Base-by-base conservation (phyloP, 306 rosid genomes). In the Luffa acutangula region DNA sequence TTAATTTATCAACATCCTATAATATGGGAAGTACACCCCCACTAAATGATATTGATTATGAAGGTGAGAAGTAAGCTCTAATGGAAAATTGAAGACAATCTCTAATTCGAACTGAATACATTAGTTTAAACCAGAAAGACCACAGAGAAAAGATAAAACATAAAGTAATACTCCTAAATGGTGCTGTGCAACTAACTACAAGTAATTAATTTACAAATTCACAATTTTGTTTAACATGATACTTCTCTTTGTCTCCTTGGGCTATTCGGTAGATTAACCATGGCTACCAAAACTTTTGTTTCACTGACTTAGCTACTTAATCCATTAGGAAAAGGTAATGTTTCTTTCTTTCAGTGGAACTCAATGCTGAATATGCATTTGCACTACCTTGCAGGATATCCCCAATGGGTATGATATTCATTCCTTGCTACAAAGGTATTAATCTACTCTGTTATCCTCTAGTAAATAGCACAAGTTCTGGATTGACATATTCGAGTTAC, bases 341-440 rank as follows among this genome's bases (percentile, higher is more conserved):
- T 65, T 7, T 65, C 48, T 69, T 42, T 70, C 56, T 48, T 52
- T 81, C 77, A 69, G 33, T 69, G 73, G 45, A 59, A 46, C 53
- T 58, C 37, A 36, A 33, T 72, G 43, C 84, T 81, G 81, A 80
- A 75, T 5, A 10, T 79, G 25, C 77, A 75, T 25, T 84, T 78
- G 60, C 65, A 46, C 58, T 51, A 64, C 75, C 46, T 83, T 88
- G 89, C 91, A 95, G 99, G 84, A 80, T 91, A 75, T 93, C 97
- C 70, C 92, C 94, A 11, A 95, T 90, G 99, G 97, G 97, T 83
- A 93, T 95, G 99, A 84, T 91, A 82, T 95, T 95, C 88, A 91
- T 95, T 88, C 97, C 99, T 59, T 93, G 99, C 79, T 95, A 89
- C 90, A 91, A 91, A 93, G 99, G 97, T 95, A 83, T 62, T 82